Conservation (phyloP, 495 filamentous ascomycete species). For the Pyronema domesticum region DNA sequence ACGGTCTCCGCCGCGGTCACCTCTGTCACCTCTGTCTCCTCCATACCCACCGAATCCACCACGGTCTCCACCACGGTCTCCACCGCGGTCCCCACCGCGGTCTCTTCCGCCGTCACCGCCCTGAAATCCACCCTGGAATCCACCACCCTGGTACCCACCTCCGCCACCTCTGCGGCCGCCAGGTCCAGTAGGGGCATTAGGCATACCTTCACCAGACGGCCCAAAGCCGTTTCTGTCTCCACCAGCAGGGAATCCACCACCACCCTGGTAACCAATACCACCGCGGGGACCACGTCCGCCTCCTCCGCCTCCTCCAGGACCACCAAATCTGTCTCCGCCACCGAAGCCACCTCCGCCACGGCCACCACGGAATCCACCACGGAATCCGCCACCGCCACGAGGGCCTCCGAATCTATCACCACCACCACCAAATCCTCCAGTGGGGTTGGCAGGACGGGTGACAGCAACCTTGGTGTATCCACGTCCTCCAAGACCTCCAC, state of each 20-base stretch:
- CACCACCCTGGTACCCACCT: constrained; percentile 25
- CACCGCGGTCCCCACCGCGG: constrained; percentile 36
- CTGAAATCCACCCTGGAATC: constrained; percentile 27
- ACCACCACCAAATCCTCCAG: constrained; percentile 49
- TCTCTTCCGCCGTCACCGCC: constrained; percentile 31
- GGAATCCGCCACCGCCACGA: constrained; percentile 34
- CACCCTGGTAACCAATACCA: constrained; percentile 23
- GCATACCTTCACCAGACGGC: constrained; percentile 23
- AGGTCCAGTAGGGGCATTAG: constrained; percentile 24
- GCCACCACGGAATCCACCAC: constrained; percentile 41
- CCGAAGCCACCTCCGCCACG: constrained; percentile 37
- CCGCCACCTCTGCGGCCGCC: constrained; percentile 24
- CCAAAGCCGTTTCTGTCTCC: constrained; percentile 27
- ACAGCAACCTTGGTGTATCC: constrained; percentile 59
- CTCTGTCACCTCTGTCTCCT: constrained; percentile 41
- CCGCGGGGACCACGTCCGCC: constrained; percentile 23
- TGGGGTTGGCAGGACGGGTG: constrained; percentile 51
- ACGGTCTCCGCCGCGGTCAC: constrained; percentile 20
- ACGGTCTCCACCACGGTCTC: constrained; percentile 35
- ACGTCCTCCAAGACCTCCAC: constrained; percentile 80
- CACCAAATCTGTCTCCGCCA: constrained; percentile 31
- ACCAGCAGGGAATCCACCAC: constrained; percentile 28
- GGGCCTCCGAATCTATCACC: constrained; percentile 37
- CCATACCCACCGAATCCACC: constrained; percentile 27
- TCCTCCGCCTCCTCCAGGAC: constrained; percentile 29